phyloP scores from a whole-genome alignment of 768 basidiomycete species.

The Mycena polygramma region DNA sequence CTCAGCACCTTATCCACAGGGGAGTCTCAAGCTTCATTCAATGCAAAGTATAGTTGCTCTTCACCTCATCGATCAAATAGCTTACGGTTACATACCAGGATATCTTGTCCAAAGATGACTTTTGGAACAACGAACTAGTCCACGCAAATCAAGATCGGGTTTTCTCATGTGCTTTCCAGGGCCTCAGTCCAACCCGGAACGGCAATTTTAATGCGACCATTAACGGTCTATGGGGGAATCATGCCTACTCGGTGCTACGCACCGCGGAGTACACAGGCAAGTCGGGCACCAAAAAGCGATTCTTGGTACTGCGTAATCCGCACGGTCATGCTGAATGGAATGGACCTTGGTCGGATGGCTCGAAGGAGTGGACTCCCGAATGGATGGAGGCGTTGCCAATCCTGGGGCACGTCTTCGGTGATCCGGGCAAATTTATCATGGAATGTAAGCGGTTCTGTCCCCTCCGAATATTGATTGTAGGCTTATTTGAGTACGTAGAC shows the following conservation, averaged over 20 bases:
- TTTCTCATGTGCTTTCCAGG: conserved; percentile 44
- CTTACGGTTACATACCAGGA: conserved; percentile 35
- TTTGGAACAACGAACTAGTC: conserved; percentile 48
- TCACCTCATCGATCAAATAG: not conserved
- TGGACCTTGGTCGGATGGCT: conserved; percentile 48
- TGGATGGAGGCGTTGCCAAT: conserved; percentile 43
- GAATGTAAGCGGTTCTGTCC: conserved; percentile 33
- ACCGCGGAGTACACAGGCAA: conserved; percentile 44
- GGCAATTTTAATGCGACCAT: conserved; percentile 30
- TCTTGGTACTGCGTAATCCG: conserved; percentile 48
- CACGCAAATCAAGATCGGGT: conserved; percentile 44
- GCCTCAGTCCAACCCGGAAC: conserved; percentile 26
- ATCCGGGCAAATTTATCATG: conserved; percentile 50
- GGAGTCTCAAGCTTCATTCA: conserved; percentile 37
- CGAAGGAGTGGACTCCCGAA: conserved; percentile 47
- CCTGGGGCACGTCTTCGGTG: conserved; percentile 46
- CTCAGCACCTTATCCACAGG: conserved; percentile 1
- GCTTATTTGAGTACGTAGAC: conserved; percentile 2
- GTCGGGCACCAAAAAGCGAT: conserved; percentile 35
- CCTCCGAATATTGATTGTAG: conserved; percentile 27
- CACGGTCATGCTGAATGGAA: conserved; percentile 46
- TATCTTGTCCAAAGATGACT: conserved; percentile 47
- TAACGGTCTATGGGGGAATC: conserved; percentile 32
- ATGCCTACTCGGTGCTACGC: conserved; percentile 47
- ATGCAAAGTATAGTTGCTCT: conserved; percentile 22